Conservation (phyloP, 139 green algal genomes). For the Closterium sp. region DNA sequence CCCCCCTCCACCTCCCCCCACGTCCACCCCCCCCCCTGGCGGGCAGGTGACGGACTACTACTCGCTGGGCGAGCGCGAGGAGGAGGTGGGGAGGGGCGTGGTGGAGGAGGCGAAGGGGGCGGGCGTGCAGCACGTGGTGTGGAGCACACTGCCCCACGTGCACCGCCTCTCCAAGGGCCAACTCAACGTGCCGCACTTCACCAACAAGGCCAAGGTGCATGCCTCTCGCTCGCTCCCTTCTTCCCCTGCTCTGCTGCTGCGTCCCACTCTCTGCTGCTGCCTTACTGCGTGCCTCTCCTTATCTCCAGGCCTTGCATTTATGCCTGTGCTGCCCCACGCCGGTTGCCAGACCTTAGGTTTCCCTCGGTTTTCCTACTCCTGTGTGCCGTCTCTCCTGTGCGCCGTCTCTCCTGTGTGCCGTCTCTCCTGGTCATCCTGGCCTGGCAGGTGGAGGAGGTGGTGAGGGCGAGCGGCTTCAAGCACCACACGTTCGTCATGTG, state of each 20-base stretch:
- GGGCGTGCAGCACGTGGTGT: conserved; percentile 16
- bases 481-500: conserved; percentile 32
- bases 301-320: no score
- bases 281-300: no score
- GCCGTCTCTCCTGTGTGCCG: background rate
- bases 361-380: no score
- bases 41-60: conserved; percentile 31
- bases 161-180: background rate
- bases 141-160: conserved; percentile 21
- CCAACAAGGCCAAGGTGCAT: conserved; percentile 18
- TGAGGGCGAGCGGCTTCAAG: conserved; percentile 1
- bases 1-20: no score
- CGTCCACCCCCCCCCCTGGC: background rate
- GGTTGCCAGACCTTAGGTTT: no score
- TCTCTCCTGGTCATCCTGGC: background rate
- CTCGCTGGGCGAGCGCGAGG: background rate
- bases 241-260: background rate
- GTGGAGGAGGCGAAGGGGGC: conserved; percentile 9
- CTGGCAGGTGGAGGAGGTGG: conserved; percentile 16
- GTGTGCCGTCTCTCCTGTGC: no score
- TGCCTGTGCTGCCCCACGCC: no score
- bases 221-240: background rate
- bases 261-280: background rate
- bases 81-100: background rate
- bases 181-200: conserved; percentile 30